These are phyloP conservation scores for Lactarius hengduanensis DNA, from an alignment of 768 basidiomycete genomes.

Conservation along the genomic window DNA sequence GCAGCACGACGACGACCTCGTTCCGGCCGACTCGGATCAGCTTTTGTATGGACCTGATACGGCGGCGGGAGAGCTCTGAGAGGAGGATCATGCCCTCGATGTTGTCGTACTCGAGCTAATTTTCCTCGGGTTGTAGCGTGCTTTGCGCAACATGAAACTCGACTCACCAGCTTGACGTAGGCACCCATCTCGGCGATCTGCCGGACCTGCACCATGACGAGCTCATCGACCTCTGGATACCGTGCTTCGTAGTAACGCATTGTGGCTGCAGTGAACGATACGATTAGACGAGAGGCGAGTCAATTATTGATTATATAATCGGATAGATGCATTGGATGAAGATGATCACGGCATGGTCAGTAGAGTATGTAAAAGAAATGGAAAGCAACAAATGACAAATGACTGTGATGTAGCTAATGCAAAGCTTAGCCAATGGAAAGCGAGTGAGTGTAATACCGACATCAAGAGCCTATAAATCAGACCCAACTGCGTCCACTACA, in stretches of 20 bases:
- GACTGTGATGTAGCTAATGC: slow-evolving; percentile 21
- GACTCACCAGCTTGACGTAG: slow-evolving; percentile 91
- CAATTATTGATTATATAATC: slow-evolving; percentile 14
- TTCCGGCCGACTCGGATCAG: slow-evolving; percentile 96
- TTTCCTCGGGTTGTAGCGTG: slow-evolving; percentile 13
- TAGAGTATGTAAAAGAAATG: slow-evolving; percentile 8
- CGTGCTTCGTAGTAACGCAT: slow-evolving; percentile 95
- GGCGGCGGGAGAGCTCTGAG: slow-evolving; percentile 94
- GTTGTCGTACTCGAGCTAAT: slow-evolving; percentile 95
- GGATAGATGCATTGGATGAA: slow-evolving; percentile 1
- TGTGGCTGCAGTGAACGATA: slow-evolving; percentile 1
- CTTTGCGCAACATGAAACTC: not conserved
- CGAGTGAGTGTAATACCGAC: slow-evolving; percentile 11
- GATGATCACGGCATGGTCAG: not conserved
- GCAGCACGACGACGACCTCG: slow-evolving; percentile 95
- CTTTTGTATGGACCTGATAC: slow-evolving; percentile 97
- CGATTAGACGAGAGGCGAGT: not conserved
- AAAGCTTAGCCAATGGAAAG: slow-evolving; percentile 4
- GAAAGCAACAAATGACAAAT: not conserved
- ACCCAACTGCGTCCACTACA: slow-evolving; percentile 75
- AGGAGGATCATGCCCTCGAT: slow-evolving; percentile 99
- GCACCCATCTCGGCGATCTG: slow-evolving; percentile 99
- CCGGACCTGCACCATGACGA: slow-evolving; percentile 99
- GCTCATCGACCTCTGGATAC: slow-evolving; percentile 95
- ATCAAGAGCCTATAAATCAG: slow-evolving; percentile 25